phyloP scores from a whole-genome alignment of 441 rosid genomes.

The Daphne laureola region DNA sequence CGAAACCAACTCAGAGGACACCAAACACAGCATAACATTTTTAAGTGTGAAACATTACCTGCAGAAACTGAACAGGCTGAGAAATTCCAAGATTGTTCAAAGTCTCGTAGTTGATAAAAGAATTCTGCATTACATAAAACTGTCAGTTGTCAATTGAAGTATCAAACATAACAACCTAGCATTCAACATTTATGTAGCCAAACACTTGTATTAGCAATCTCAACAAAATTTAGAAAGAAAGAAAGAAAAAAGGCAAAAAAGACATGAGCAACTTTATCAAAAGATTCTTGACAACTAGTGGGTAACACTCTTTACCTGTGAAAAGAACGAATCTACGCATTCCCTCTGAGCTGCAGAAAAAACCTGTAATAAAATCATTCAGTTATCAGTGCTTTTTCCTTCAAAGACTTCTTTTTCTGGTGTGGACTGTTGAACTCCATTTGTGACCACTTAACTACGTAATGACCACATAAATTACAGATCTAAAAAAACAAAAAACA shows the following conservation, averaged over 20 bases:
- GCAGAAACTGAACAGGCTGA: slow-evolving; percentile 83
- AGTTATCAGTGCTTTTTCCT: background rate
- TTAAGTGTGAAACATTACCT: slow-evolving; percentile 43
- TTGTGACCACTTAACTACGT: too few species aligned
- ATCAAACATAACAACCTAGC: too few species aligned
- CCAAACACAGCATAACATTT: background rate
- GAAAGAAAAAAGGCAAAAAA: background rate
- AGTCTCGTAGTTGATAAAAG: slow-evolving; percentile 65
- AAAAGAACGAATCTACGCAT: slow-evolving; percentile 83
- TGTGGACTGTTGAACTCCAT: background rate
- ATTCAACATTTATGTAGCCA: too few species aligned
- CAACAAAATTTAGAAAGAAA: too few species aligned
- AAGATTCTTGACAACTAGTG: slow-evolving; percentile 5
- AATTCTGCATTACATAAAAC: slow-evolving; percentile 54
- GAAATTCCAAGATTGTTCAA: slow-evolving; percentile 88
- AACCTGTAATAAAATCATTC: slow-evolving; percentile 43
- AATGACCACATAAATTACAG: too few species aligned
- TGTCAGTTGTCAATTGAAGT: slow-evolving; percentile 1
- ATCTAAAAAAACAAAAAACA: too few species aligned
- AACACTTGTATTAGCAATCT: too few species aligned
- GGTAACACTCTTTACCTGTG: slow-evolving; percentile 55
- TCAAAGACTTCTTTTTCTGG: background rate
- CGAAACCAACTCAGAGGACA: slow-evolving; percentile 13
- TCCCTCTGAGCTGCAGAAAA: slow-evolving; percentile 89
- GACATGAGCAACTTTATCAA: background rate